Base-by-base conservation (phyloP, 352 stramenopile species). In the Phytophthora fragariaefolia region DNA sequence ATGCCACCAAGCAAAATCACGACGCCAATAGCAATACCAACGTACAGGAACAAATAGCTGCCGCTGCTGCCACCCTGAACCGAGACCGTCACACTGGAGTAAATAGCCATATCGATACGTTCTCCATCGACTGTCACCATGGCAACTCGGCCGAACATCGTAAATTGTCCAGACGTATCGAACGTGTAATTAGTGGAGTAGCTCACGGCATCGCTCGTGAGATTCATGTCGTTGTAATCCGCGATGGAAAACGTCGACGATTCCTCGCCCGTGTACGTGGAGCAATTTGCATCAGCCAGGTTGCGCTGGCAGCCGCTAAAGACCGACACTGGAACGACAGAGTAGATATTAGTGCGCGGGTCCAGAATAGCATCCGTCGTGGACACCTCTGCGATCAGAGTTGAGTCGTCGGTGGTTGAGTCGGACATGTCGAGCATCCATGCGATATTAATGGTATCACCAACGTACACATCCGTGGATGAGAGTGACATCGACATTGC, bases 61-160 rank as follows among this genome's bases (percentile, higher is more conserved):
- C 69, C 73, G 2, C 70, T 74, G 32, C 75, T 89, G 22, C 74
- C 74, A 34, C 63, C 69, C 0, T 79, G 58, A n/a, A 90, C 76
- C 17, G 83, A 76, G 24, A 90, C 85, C 9, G 76, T 76, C 30
- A 92, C 65, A 30, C 69, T 87, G 42, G 83, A 92, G 69, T 94
- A 94, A 28, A 94, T 87, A 13, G 85, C 85, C 83, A 92, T 91
- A 46, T 94, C 83, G 62, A 94, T 77, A 27, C 83, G 85, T 18
- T 87, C 71, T 15, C 85, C 85, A 61, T 94, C 85, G 26, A 83
- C 72, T 24, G 82, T 92, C 51, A 85, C 66, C 83, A 92, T 90
- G 10, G 76, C 82, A 30, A 91, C 79, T 18, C 82, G 83, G 10
- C 82, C 88, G 53, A 92, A 82, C 67, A 94, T 78, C 38, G 83